Evolutionary conservation across 495 filamentous ascomycete genomes (phyloP).

Genomic region (Choiromyces venosus): DNA sequence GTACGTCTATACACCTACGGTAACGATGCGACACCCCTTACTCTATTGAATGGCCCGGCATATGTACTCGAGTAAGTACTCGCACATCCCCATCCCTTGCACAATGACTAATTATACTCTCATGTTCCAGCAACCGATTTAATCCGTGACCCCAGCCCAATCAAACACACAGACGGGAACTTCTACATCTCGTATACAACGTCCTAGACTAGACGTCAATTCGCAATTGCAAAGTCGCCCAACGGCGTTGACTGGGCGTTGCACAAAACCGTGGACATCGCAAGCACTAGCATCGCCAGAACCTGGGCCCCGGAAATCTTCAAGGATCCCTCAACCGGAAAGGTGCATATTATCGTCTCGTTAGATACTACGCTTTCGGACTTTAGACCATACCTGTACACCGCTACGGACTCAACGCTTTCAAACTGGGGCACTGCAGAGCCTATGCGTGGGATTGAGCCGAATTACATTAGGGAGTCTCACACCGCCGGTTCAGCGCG

Average conservation of each 20-base stretch:
- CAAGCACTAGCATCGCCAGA: constrained; percentile 8
- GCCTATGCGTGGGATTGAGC: constrained; percentile 20
- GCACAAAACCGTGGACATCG: constrained; percentile 16
- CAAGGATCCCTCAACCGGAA: constrained; percentile 21
- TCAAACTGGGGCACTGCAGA: constrained; percentile 10
- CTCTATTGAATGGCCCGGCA: constrained; percentile 19
- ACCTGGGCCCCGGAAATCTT: constrained; percentile 33
- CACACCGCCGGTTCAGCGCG: too few species aligned
- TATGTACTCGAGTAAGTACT: constrained; percentile 26
- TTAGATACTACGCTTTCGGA: constrained; percentile 9
- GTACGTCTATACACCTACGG: constrained; percentile 34
- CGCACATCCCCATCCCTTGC: too few species aligned
- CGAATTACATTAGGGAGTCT: constrained; percentile 37
- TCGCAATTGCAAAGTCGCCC: constrained; percentile 17
- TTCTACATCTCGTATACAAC: constrained; percentile 31
- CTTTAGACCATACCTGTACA: constrained; percentile 29
- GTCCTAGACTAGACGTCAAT: constrained; percentile 23
- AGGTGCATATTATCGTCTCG: constrained; percentile 28
- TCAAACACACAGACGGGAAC: constrained; percentile 2
- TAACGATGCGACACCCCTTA: constrained; percentile 19
- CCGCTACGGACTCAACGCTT: constrained; percentile 19
- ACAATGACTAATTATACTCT: background rate
- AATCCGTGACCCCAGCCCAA: constrained; percentile 28
- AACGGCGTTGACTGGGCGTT: constrained; percentile 29
- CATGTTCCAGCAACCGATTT: constrained; percentile 17